phyloP scores from a whole-genome alignment of 129 eudicot genomes.

The Pittosporum tobira region DNA sequence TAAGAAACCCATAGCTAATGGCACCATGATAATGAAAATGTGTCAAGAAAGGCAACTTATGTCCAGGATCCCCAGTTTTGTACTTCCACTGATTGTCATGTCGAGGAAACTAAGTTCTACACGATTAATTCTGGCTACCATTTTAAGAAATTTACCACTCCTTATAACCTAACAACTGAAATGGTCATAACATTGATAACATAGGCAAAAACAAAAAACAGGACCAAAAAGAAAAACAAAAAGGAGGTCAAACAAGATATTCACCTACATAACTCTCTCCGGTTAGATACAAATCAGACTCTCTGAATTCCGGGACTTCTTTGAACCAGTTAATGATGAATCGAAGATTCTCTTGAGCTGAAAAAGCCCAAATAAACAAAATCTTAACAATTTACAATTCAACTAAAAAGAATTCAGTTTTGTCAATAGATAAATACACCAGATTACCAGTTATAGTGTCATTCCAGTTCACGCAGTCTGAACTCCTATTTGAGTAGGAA shows the following conservation, averaged over 20 bases:
- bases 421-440: background rate
- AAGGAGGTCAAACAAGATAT: background rate
- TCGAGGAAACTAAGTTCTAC: too few relatives aligned
- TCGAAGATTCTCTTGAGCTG: slow-evolving; percentile 23
- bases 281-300: slow-evolving; percentile 18
- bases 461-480: slow-evolving; percentile 28
- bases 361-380: background rate
- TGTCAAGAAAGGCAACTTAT: too few relatives aligned
- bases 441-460: slow-evolving; percentile 18
- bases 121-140: too few relatives aligned
- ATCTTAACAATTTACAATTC: background rate
- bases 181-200: background rate
- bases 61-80: too few relatives aligned
- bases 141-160: too few relatives aligned
- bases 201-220: background rate
- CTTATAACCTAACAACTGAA: too few relatives aligned
- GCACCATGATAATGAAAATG: too few relatives aligned
- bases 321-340: slow-evolving; percentile 23
- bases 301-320: slow-evolving; percentile 19
- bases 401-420: background rate
- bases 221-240: too few relatives aligned
- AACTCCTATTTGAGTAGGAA: slow-evolving; percentile 15
- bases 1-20: too few relatives aligned
- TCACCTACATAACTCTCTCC: slow-evolving; percentile 31
- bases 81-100: too few relatives aligned